Base-by-base conservation (phyloP, 2,329 filamentous ascomycete species). In the Emmonsiellopsis sp. region DNA sequence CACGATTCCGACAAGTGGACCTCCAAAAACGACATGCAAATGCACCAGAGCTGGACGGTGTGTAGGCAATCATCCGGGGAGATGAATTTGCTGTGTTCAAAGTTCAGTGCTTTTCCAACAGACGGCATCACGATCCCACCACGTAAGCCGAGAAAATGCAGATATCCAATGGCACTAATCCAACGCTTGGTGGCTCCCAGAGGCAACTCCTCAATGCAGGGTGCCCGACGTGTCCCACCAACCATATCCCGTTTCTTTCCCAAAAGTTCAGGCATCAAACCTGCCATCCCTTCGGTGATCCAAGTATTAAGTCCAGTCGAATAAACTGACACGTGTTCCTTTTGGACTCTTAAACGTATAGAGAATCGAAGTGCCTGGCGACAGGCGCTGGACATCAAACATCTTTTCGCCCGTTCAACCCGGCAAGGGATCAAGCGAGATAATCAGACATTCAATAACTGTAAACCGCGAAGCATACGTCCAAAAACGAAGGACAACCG, bases 381-480 rank as follows among this genome's bases (percentile, higher is more conserved):
- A 58, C 43, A 62, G 62, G 64, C 70, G 75, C 73, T 76, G 76
- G 74, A 75, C 73, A 64, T 61, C 67, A 63, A 63, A 62, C 59
- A 61, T 31, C 63, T 60, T 67, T 72, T 70, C 63, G 56, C 61
- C 59, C 57, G 63, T 63, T 64, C 55, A 56, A 58, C 60, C 65
- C 59, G 49, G 60, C 60, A 62, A 59, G 59, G 65, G 64, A 61
- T 61, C 60, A 59, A 63, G 59, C 64, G 66, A 67, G 73, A 72
- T 90, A 90, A 68, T 91, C 82, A 78, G 79, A 75, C 76, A 75
- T 73, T 79, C 74, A 79, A 83, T 83, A 83, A 86, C 84, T 80
- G 74, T 76, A 70, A 68, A 78, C 77, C 82, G 82, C 83, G 87
- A 90, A 65, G 79, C 86, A 87, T 52, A 56, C 60, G 58, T 60